phyloP scores from a whole-genome alignment of 139 green algal genomes.

The Edaphochlamys debaryana region DNA sequence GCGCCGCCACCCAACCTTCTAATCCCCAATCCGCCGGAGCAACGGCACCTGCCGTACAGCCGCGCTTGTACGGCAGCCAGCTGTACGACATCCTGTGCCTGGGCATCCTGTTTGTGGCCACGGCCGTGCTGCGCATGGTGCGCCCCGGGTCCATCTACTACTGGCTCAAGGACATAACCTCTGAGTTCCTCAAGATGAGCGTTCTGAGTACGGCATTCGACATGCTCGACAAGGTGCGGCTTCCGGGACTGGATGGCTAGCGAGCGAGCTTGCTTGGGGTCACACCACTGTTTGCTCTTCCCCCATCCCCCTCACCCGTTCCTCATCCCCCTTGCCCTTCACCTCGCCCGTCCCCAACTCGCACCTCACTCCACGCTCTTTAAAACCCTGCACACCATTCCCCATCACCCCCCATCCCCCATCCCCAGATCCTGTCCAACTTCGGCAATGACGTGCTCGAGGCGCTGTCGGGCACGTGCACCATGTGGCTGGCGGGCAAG shows the following conservation, averaged over 20 bases:
- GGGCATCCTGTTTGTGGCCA: constrained; percentile 65
- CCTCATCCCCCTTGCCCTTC: no score
- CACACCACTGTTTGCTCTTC: no score
- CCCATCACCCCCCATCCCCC: no score
- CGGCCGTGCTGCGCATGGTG: constrained; percentile 70
- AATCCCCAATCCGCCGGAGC: background rate
- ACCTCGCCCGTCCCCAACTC: no score
- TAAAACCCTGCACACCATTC: no score
- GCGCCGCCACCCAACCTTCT: background rate
- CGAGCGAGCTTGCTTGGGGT: no score
- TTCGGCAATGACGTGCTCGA: constrained; percentile 88
- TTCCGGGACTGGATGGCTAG: no score
- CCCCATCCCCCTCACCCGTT: no score
- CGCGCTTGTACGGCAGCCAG: constrained; percentile 43
- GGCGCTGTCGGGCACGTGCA: constrained; percentile 83
- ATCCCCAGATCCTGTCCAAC: constrained; percentile 81
- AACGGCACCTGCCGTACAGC: background rate
- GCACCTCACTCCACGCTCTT: no score
- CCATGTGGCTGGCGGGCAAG: constrained; percentile 47
- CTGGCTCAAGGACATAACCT: constrained; percentile 71
- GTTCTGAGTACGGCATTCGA: constrained; percentile 88
- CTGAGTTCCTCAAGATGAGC: constrained; percentile 91
- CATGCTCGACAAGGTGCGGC: constrained; percentile 84
- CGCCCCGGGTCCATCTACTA: constrained; percentile 88
- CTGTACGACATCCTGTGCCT: constrained; percentile 87